phyloP scores from a whole-genome alignment of 306 rosid genomes.

The Ormosia semicastrata region DNA sequence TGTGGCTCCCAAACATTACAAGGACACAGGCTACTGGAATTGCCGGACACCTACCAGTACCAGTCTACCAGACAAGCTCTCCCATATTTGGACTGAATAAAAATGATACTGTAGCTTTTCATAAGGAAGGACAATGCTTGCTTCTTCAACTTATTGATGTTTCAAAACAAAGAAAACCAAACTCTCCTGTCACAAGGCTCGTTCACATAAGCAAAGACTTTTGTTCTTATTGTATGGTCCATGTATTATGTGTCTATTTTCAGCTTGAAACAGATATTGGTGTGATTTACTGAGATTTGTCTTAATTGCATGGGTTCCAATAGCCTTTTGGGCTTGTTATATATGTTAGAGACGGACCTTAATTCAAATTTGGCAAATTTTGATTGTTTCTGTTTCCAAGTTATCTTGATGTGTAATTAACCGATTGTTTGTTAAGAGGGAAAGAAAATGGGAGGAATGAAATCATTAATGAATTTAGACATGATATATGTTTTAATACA shows the following conservation, averaged over 20 bases:
- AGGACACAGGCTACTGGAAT: slow-evolving; percentile 36
- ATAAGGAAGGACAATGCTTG: not conserved
- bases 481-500: not conserved
- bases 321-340: not conserved
- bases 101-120: slow-evolving; percentile 11
- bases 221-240: not conserved
- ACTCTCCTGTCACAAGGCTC: not conserved
- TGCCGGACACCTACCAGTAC: slow-evolving; percentile 42
- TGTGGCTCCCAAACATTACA: not conserved
- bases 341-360: not conserved
- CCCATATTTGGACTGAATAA: slow-evolving; percentile 18
- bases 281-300: not conserved
- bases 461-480: not conserved
- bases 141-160: slow-evolving; percentile 3
- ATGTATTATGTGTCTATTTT: not conserved
- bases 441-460: not conserved
- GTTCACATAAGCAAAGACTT: not conserved
- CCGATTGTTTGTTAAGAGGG: not conserved
- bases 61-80: slow-evolving; percentile 38
- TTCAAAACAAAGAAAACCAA: not conserved
- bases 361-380: not conserved
- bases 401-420: not conserved
- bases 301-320: not conserved
- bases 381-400: not conserved
- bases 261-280: not conserved